Evolutionary conservation across 306 rosid genomes (phyloP), one percentile per base, ranked within the genome.

Genomic region (Dalbergia cultrata): DNA sequence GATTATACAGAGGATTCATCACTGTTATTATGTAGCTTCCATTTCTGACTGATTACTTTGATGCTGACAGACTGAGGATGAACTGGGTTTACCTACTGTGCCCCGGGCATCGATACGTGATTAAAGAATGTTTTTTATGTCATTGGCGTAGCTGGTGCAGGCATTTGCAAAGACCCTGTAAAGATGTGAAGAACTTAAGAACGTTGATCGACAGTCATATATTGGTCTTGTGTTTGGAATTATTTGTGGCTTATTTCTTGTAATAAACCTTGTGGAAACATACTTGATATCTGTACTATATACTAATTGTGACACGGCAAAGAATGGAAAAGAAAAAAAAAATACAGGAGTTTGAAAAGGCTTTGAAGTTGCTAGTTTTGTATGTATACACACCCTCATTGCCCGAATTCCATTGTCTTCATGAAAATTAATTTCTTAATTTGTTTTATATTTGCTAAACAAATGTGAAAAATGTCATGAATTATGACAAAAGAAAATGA

Each of bases 1-100:
- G 7, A 52, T 67, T 45, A 16, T 57, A 44, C 71, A 41, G 64
- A 64, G 61, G 31, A 72, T 26, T 63, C 49, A 13, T 33, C 59
- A 14, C 75, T n/a, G 44, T 21, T 63, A 7, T 70, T 31, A 9
- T 76, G 10, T 64, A 44, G 9, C 33, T 45, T 33, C 8, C 18
- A 3, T 72, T 62, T n/a, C 57, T 84, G 72, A 82, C 67, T 84
- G 74, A 39, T 66, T 57, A 67, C 65, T 53, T 72, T 66, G 75
- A 41, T 75, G 22, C 39, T 83, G 79, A 81, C 94, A 95, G 99
- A 82, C 78, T 47, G 94, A 91, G 61, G 98, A 93, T 7, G 98
- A 95, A 85, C 64, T 91, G 74, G 99, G 97, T 60, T 92, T 95
- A 79, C 98, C 99, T n/a, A 78, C 98, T 52, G 98, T 91, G 16